A percentile compares a stretch with the other conserved stretches of the same genome.
These are phyloP conservation scores for Jamesozyma lodderae DNA, from an alignment of 805 yeast genomes.

Conservation along the genomic window DNA sequence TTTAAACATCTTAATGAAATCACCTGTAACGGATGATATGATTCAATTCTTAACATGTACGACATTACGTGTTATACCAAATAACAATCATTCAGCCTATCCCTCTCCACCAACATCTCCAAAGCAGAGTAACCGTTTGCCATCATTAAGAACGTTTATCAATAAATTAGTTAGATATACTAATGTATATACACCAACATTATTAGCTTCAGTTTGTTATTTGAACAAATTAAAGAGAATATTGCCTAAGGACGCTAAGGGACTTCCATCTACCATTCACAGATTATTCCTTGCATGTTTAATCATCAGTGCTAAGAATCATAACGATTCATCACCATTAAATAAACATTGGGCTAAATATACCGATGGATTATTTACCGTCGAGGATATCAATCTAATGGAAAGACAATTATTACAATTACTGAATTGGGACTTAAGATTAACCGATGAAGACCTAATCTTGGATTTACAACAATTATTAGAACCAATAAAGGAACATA, in stretches of 20 bases:
- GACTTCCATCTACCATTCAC: slow-evolving; percentile 72
- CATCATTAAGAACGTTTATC: slow-evolving; percentile 68
- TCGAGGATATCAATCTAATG: slow-evolving; percentile 68
- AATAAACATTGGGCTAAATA: slow-evolving; percentile 73
- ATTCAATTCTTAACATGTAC: slow-evolving; percentile 57
- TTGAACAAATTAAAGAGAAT: slow-evolving; percentile 50
- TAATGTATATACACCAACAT: slow-evolving; percentile 72
- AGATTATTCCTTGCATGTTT: slow-evolving; percentile 67
- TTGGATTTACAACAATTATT: slow-evolving; percentile 63
- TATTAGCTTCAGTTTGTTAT: slow-evolving; percentile 63
- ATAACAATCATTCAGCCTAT: slow-evolving; percentile 28
- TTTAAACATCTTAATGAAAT: slow-evolving; percentile 45
- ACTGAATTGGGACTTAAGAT: slow-evolving; percentile 63
- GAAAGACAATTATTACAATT: slow-evolving; percentile 65
- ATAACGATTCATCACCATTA: slow-evolving; percentile 71
- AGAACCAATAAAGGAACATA: slow-evolving; percentile 54
- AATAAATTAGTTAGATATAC: slow-evolving; percentile 64
- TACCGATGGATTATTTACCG: slow-evolving; percentile 62
- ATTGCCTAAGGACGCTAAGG: slow-evolving; percentile 64
- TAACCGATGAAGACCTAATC: slow-evolving; percentile 59
- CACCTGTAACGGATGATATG: slow-evolving; percentile 70
- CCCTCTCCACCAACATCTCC: slow-evolving; percentile 30
- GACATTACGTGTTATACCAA: slow-evolving; percentile 59
- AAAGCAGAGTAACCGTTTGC: slow-evolving; percentile 26
- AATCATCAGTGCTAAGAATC: slow-evolving; percentile 62